Conservation (phyloP, 352 stramenopile genomes). For the Phytophthora boehmeriae region DNA sequence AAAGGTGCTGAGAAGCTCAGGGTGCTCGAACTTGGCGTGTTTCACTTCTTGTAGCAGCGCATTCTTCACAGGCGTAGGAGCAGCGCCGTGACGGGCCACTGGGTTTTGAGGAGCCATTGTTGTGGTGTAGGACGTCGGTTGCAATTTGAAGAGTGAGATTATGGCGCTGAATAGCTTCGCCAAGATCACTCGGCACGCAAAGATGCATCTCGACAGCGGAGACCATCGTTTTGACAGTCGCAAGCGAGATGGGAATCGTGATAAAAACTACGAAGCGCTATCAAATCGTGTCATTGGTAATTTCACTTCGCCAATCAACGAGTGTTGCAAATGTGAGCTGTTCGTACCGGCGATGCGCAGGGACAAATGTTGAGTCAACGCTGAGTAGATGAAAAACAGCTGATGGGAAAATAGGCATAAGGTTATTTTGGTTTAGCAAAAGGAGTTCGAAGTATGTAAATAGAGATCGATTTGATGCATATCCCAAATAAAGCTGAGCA, state of each 20-base stretch:
- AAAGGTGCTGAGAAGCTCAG: slow-evolving; percentile 15
- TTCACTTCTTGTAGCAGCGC: slow-evolving; percentile 24
- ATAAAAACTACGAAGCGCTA: neutral
- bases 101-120: slow-evolving; percentile 29
- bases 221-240: neutral
- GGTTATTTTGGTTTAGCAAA: too few relatives aligned
- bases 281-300: neutral
- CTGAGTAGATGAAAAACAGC: too few relatives aligned
- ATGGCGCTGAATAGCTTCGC: too few relatives aligned
- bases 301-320: neutral
- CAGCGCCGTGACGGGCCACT: neutral
- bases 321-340: neutral
- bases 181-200: slow-evolving; percentile 9
- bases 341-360: neutral
- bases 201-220: neutral
- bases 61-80: slow-evolving; percentile 22
- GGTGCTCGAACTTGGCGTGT: slow-evolving; percentile 19
- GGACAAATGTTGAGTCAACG: neutral
- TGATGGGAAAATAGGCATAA: too few relatives aligned
- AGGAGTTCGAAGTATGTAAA: too few relatives aligned
- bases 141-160: slow-evolving; percentile 28
- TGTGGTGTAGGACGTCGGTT: slow-evolving; percentile 3
- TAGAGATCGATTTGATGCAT: too few relatives aligned
- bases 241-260: neutral
- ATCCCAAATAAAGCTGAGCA: too few relatives aligned